Conservation (phyloP, 495 filamentous ascomycete genomes). For the Amniculicola lignicola region DNA sequence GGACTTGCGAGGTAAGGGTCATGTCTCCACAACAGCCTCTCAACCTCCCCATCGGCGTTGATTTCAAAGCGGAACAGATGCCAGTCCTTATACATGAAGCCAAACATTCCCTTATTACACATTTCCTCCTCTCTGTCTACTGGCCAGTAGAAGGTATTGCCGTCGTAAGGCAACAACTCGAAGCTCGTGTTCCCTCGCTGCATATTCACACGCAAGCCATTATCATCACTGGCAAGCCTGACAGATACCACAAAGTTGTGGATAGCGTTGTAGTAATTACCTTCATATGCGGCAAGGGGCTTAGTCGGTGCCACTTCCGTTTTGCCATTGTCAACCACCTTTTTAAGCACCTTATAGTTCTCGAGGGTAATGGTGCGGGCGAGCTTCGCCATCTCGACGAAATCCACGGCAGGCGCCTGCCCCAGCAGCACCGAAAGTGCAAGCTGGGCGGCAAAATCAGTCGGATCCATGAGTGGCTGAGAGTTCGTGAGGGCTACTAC, state of each 20-base stretch:
- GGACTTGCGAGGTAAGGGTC: no score
- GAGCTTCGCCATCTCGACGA: background rate
- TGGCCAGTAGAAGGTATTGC: conserved; percentile 11
- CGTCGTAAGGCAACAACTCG: background rate
- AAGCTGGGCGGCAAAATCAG: conserved; percentile 11
- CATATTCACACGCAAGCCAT: no score
- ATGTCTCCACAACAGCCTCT: no score
- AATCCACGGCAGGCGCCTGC: background rate
- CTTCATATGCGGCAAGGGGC: background rate
- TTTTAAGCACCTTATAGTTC: background rate
- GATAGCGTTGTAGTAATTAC: conserved; percentile 1
- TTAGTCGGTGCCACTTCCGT: background rate
- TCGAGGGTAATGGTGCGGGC: background rate
- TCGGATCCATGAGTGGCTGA: conserved; percentile 5
- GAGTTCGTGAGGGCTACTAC: conserved; percentile 2
- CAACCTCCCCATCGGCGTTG: no score
- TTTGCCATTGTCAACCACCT: background rate
- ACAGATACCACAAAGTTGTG: no score
- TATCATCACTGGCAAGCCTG: no score
- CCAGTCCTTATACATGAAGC: no score
- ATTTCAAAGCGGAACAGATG: no score
- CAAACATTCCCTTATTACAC: conserved; percentile 5
- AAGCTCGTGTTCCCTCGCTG: background rate
- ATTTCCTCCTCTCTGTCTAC: conserved; percentile 4
- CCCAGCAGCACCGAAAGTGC: background rate